Evolutionary conservation across 202 grass and related monocot species (phyloP).

Genomic region (Bolboschoenoplectus hybrid): DNA sequence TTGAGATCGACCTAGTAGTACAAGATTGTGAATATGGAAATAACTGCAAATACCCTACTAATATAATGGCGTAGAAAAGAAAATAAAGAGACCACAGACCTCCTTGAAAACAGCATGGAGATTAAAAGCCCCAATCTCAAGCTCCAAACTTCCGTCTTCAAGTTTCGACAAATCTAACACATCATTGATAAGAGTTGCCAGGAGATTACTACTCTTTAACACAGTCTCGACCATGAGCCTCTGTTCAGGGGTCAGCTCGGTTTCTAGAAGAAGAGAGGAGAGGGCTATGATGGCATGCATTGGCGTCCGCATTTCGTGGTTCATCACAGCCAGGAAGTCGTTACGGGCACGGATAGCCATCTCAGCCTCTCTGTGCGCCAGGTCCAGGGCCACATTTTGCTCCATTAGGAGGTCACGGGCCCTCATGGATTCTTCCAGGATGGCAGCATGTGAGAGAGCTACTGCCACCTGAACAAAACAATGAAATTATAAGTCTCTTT

Average conservation of each 20-base stretch:
- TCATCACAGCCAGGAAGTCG: constrained; percentile 98
- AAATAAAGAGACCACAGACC: constrained; percentile 43
- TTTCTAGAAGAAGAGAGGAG: constrained; percentile 89
- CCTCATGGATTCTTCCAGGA: constrained; percentile 95
- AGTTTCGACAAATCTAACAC: constrained; percentile 98
- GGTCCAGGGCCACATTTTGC: constrained; percentile 94
- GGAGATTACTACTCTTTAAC: constrained; percentile 90
- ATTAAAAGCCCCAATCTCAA: constrained; percentile 85
- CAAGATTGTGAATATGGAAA: neutral
- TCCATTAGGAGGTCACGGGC: constrained; percentile 88
- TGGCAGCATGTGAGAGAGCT: constrained; percentile 92
- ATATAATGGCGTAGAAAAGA: neutral
- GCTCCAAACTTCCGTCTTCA: constrained; percentile 88
- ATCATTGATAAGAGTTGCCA: constrained; percentile 94
- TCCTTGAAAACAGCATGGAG: constrained; percentile 97
- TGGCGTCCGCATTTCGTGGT: constrained; percentile 96
- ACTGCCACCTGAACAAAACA: constrained; percentile 72
- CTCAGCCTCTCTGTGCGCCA: constrained; percentile 82
- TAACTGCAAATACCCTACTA: neutral
- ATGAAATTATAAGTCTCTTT: neutral
- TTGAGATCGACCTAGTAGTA: neutral
- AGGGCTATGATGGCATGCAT: constrained; percentile 98
- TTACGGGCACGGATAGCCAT: constrained; percentile 97
- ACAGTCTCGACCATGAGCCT: constrained; percentile 91
- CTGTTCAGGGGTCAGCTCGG: constrained; percentile 86